Conservation (phyloP, 164 flowering plant species). For the Stephania cephalantha region DNA sequence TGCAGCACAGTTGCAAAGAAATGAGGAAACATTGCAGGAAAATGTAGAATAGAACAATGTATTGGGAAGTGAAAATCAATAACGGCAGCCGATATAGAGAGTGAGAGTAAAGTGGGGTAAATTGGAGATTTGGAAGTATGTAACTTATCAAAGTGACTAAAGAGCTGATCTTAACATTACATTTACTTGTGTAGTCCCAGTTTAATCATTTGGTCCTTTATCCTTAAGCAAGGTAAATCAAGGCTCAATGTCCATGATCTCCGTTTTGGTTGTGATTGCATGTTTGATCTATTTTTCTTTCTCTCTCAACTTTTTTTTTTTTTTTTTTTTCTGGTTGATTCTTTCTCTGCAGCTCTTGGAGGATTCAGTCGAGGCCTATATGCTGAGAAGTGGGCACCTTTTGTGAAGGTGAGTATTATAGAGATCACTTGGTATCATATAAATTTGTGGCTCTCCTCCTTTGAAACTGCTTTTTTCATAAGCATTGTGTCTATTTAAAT, state of each 20-base stretch:
- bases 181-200: not conserved
- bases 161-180: not conserved
- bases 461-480: too few relatives aligned
- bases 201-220: not conserved
- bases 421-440: not conserved
- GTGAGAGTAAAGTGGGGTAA: not conserved
- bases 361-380: constrained; percentile 78
- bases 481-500: too few relatives aligned
- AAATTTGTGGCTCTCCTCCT: not conserved
- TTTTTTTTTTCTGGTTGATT: not conserved
- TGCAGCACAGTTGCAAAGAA: not conserved
- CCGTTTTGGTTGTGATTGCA: not conserved
- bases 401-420: constrained; percentile 57
- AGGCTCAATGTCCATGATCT: constrained; percentile 8
- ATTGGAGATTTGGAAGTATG: not conserved
- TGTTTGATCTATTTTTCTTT: not conserved
- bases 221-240: not conserved
- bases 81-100: not conserved
- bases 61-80: not conserved
- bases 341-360: constrained; percentile 65
- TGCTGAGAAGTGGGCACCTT: constrained; percentile 94
- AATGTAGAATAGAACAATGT: not conserved
- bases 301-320: not conserved
- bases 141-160: not conserved
- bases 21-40: not conserved